Conservation (phyloP, 768 basidiomycete genomes). For the Infundibulicybe gibba region DNA sequence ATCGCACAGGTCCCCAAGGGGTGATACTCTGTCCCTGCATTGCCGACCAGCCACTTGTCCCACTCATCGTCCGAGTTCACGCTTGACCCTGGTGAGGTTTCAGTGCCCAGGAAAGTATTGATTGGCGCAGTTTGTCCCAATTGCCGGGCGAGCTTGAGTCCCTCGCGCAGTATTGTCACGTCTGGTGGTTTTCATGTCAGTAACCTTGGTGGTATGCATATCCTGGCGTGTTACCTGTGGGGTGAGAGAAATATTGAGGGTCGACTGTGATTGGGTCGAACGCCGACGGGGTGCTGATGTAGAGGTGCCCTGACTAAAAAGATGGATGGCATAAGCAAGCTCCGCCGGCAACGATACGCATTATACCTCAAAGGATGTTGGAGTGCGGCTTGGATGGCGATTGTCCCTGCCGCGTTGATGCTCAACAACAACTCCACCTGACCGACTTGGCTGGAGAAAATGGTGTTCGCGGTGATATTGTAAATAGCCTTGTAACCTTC, state of each 20-base stretch:
- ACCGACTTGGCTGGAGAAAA: constrained; percentile 38
- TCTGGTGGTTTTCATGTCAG: constrained; percentile 25
- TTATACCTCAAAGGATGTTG: constrained; percentile 57
- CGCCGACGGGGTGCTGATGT: constrained; percentile 54
- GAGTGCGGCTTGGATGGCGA: constrained; percentile 61
- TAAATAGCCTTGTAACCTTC: constrained; percentile 58
- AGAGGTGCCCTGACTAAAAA: constrained; percentile 50
- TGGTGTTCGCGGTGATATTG: constrained; percentile 32
- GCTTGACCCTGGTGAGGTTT: constrained; percentile 43
- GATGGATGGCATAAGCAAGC: constrained; percentile 2
- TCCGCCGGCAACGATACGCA: background rate
- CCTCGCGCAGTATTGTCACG: constrained; percentile 48
- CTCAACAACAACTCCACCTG: constrained; percentile 55
- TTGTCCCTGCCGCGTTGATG: constrained; percentile 28
- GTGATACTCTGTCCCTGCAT: constrained; percentile 55
- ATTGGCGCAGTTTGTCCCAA: constrained; percentile 52
- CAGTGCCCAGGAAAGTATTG: constrained; percentile 35
- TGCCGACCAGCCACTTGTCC: constrained; percentile 44
- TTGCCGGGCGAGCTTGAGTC: constrained; percentile 57
- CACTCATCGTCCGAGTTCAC: constrained; percentile 54
- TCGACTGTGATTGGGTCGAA: constrained; percentile 64
- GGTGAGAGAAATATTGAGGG: constrained; percentile 60
- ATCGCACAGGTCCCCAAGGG: constrained; percentile 56
- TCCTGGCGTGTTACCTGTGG: constrained; percentile 32
- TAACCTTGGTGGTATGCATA: background rate